Evolutionary conservation across 2,329 filamentous ascomycete genomes (phyloP), one percentile per base, ranked within the genome.

Genomic region (Neodidymelliopsis sp.): DNA sequence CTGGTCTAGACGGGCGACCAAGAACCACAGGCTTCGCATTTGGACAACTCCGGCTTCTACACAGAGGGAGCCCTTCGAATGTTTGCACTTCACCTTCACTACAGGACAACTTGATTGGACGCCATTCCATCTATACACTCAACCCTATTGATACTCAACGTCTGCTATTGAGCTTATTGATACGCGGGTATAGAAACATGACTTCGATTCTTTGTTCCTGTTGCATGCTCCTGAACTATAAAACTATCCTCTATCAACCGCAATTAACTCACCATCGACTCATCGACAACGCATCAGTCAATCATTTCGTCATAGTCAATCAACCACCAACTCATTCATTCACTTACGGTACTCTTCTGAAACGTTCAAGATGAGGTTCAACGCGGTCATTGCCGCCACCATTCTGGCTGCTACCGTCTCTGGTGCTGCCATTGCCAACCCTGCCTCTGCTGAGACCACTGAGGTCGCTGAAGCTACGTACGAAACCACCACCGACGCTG

Each of bases 361-460:
- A 56, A 42, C 40, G 35, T 49, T 59, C 66, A 75, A 48, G 42
- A 83, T 83, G 80, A 81, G 79, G 73, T 59, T 80, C 65, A 68
- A 75, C 56, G 62, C 72, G 43, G 47, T 79, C 41, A 60, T 78
- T 42, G 60, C 74, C 36, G 69, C 75, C 44, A 59, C 69, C 40
- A 63, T 77, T 39, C 52, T 80, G 37, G 74, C 74, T 41, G 72
- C 72, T 38, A 72, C 73, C 61, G 65, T 71, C 56, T 66, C 71
- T 52, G 68, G 68, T 41, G 72, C 74, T 47, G 72, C 68, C 29
- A 49, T 45, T 18, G 45, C 39, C 35, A 47, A 38, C 48, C 57
- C 29, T 16, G 53, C 57, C 65, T 59, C 68, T 9, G 52, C 31
- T 28, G 22, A 53, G 35, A 29, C 73, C 49, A 59, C 63, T 49